These are phyloP conservation scores for Pyrrhoderma noxium DNA, from an alignment of 1,284 basidiomycete species.

Conservation along the genomic window DNA sequence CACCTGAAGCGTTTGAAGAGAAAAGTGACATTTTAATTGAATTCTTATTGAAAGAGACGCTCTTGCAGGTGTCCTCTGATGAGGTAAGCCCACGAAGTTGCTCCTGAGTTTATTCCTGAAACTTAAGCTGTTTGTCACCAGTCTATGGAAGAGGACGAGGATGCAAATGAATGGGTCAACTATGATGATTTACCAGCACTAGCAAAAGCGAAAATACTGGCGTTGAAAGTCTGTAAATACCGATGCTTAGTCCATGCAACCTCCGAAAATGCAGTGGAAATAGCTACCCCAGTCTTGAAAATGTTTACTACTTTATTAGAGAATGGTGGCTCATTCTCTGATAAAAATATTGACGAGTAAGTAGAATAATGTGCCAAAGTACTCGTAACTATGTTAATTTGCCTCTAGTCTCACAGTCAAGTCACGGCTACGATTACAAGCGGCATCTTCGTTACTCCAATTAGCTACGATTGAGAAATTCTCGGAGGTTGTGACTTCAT, in stretches of 20 bases:
- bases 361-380: constrained; percentile 26
- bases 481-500: constrained; percentile 49
- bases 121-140: constrained; percentile 23
- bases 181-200: constrained; percentile 51
- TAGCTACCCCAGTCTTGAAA: constrained; percentile 68
- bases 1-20: constrained; percentile 69
- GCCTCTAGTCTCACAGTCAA: constrained; percentile 52
- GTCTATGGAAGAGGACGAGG: constrained; percentile 48
- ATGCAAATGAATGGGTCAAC: constrained; percentile 60
- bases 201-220: constrained; percentile 63
- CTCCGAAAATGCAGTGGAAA: constrained; percentile 52
- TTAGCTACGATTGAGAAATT: constrained; percentile 62
- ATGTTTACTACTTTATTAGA: constrained; percentile 66
- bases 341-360: constrained; percentile 60
- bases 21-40: constrained; percentile 66
- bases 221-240: constrained; percentile 74
- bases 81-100: constrained; percentile 34
- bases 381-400: too few species aligned
- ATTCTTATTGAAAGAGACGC: constrained; percentile 67
- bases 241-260: constrained; percentile 65
- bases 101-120: constrained; percentile 2
- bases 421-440: constrained; percentile 73
- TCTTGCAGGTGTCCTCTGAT: constrained; percentile 48
- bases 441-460: constrained; percentile 76
- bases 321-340: constrained; percentile 55